These are phyloP conservation scores for Pseudogymnoascus sp. DNA, from an alignment of 2,329 filamentous ascomycete genomes.

Conservation along the genomic window DNA sequence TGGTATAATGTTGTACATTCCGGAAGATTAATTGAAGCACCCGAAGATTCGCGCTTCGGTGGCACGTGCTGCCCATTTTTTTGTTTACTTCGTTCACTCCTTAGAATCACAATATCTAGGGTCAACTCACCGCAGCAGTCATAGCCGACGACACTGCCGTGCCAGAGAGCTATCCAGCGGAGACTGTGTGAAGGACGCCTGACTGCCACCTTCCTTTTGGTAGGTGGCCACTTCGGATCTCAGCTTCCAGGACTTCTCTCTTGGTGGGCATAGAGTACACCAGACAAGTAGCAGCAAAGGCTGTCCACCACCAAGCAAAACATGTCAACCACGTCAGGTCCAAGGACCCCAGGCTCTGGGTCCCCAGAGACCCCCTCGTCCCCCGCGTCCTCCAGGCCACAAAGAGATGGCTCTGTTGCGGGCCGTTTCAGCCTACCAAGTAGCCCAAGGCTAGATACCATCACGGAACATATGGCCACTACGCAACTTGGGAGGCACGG, in stretches of 20 bases:
- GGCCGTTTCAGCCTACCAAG: conserved; percentile 1
- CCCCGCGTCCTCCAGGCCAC: neutral
- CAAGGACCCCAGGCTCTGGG: neutral
- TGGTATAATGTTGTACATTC: conserved; percentile 1
- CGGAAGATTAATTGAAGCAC: conserved; percentile 5
- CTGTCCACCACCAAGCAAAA: neutral
- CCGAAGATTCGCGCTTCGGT: conserved; percentile 7
- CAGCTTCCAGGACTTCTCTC: neutral
- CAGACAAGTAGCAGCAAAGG: neutral
- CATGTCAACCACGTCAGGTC: neutral
- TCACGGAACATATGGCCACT: conserved; percentile 27
- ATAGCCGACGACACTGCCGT: conserved; percentile 1
- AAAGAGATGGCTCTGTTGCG: neutral
- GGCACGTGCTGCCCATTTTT: conserved; percentile 6
- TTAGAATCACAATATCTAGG: neutral
- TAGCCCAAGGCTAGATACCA: conserved; percentile 22
- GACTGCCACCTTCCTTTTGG: neutral
- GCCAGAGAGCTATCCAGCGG: neutral
- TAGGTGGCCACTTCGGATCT: neutral
- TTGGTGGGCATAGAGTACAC: neutral
- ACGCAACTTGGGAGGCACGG: conserved; percentile 18
- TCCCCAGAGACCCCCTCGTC: conserved; percentile 4
- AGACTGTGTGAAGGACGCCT: neutral
- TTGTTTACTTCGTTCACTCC: conserved; percentile 7
- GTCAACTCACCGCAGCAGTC: neutral